These are phyloP conservation scores for Mycosarcoma maydis DNA, from an alignment of 1,284 basidiomycete genomes.

Conservation along the genomic window DNA sequence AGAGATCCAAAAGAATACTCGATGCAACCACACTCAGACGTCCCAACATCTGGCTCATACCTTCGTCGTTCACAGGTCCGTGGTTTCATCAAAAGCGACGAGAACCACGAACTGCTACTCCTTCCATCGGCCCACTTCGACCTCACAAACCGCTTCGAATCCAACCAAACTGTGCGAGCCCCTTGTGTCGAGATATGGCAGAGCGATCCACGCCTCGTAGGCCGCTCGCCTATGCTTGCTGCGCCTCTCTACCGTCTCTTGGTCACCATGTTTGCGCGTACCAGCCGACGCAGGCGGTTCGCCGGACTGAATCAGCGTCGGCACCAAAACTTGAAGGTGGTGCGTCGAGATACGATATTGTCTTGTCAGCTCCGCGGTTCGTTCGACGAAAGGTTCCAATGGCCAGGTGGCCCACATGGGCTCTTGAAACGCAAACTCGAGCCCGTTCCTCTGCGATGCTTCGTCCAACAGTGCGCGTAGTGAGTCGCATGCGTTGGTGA, in stretches of 20 bases:
- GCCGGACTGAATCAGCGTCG: constrained; percentile 32
- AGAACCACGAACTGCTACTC: too few relatives aligned
- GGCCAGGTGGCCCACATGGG: constrained; percentile 62
- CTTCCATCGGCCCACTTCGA: constrained; percentile 57
- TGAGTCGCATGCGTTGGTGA: constrained; percentile 39
- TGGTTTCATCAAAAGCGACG: too few relatives aligned
- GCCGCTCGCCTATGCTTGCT: constrained; percentile 23
- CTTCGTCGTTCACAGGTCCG: too few relatives aligned
- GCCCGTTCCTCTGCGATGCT: constrained; percentile 37
- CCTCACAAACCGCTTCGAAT: constrained; percentile 56
- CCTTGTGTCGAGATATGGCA: constrained; percentile 50
- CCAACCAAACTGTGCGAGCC: constrained; percentile 46
- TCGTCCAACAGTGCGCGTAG: constrained; percentile 40
- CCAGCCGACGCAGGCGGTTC: constrained; percentile 14
- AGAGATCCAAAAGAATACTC: too few relatives aligned
- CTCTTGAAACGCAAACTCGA: constrained; percentile 44
- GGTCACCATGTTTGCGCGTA: constrained; percentile 2
- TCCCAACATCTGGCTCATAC: too few relatives aligned
- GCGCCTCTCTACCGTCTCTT: constrained; percentile 5
- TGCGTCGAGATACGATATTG: constrained; percentile 41
- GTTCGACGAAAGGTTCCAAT: constrained; percentile 50
- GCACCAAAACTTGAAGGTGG: constrained; percentile 33
- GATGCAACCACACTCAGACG: too few relatives aligned
- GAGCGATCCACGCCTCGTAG: constrained; percentile 45
- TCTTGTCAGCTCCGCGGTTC: constrained; percentile 16